Evolutionary conservation across 768 basidiomycete genomes (phyloP), one percentile per base, ranked within the genome.

Genomic region (Vararia minispora): DNA sequence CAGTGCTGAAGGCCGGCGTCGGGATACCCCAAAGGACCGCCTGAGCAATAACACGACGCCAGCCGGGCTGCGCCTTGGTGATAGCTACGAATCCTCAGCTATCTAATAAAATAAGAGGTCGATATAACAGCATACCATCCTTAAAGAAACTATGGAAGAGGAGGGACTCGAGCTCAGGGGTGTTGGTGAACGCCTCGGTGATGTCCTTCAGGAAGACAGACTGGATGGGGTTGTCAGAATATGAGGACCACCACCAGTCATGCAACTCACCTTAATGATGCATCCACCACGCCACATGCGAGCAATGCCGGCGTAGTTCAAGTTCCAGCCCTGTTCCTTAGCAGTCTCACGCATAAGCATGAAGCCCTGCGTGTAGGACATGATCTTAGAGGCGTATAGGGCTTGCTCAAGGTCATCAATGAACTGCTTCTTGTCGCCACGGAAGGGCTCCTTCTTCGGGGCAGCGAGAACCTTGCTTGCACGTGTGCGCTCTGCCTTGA

Each of bases 251-350:
- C 40, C 17, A 14, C 23, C 12, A 22, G 16, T 33, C 3, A 28
- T 13, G 18, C n/a, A 18, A 27, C 49, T 47, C 42, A 76, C 84
- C 75, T 94, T 94, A 74, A 99, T 98, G 63, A 99, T 99, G 62
- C 94, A 98, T 49, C 95, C 95, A 49, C 95, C 95, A 54, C 94
- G 89, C 95, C 95, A 99, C 91, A 99, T 99, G 51, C 72, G 77
- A 24, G 95, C 95, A 56, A 99, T 98, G 44, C 91, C 92, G 52
- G 91, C 81, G 58, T 94, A 94, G 74, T 98, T 97, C 59, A 99
- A 68, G 60, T 85, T 77, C 94, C 94, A 99, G 47, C 55, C 58
- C 51, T 83, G 55, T 72, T 95, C 91, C 61, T 89, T 88, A 30
- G 92, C 95, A 35, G 91, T 92, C 64, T 97, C 85, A 49, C 95